Evolutionary conservation across 306 rosid species (phyloP).

Genomic region (Dryas drummondii): DNA sequence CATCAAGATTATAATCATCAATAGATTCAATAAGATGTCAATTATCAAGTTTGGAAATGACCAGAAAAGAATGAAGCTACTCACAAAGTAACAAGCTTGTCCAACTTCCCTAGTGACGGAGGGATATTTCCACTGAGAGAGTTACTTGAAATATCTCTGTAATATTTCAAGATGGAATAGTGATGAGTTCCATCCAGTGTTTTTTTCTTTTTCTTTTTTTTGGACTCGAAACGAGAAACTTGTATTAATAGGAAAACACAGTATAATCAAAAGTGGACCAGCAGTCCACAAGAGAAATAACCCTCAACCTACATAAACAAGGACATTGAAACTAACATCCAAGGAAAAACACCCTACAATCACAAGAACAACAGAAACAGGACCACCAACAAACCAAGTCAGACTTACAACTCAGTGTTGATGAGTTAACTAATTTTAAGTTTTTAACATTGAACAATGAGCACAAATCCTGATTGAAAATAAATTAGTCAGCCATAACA

Average conservation of each 20-base stretch:
- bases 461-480: neutral
- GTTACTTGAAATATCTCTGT: slow-evolving; percentile 94
- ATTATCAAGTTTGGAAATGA: neutral
- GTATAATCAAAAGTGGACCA: neutral
- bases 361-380: too few relatives aligned
- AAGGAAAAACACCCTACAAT: too few relatives aligned
- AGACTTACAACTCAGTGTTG: neutral
- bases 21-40: neutral
- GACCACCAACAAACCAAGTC: too few relatives aligned
- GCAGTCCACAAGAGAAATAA: too few relatives aligned
- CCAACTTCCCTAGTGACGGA: slow-evolving; percentile 73
- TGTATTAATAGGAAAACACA: too few relatives aligned
- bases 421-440: neutral
- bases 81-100: slow-evolving; percentile 61
- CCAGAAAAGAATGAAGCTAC: slow-evolving; percentile 36
- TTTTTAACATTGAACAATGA: neutral
- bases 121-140: slow-evolving; percentile 86
- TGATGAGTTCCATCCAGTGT: slow-evolving; percentile 20
- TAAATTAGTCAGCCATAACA: neutral
- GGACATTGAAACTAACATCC: too few relatives aligned
- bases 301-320: too few relatives aligned
- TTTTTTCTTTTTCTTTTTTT: too few relatives aligned
- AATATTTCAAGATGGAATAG: slow-evolving; percentile 24
- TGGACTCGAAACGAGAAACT: too few relatives aligned
- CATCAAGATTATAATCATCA: slow-evolving; percentile 21